A percentile compares a stretch with the other conserved stretches of the same genome.
Conservation (phyloP, 2,329 filamentous ascomycete species). For the Penicillium sp. region DNA sequence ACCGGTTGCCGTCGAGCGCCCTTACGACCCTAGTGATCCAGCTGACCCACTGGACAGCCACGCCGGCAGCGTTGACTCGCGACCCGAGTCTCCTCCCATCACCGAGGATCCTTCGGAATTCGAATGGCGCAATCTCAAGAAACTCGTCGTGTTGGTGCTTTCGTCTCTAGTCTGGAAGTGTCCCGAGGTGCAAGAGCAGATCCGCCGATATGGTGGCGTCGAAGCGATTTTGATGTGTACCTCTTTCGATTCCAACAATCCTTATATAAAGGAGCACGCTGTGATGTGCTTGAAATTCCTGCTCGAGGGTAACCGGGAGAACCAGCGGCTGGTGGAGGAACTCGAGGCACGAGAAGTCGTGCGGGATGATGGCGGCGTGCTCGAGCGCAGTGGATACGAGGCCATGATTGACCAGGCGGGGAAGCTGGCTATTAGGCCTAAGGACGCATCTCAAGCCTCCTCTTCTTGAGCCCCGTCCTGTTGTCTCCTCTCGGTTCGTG, state of each 20-base stretch:
- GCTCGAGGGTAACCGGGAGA: constrained; percentile 46
- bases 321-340: constrained; percentile 50
- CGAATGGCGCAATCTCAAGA: constrained; percentile 80
- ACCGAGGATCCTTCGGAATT: constrained; percentile 61
- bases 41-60: constrained; percentile 35
- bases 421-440: constrained; percentile 37
- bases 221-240: constrained; percentile 85
- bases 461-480: background rate
- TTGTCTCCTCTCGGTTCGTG: too few species aligned
- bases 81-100: constrained; percentile 44
- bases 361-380: constrained; percentile 34
- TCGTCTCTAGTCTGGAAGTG: constrained; percentile 85
- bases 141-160: constrained; percentile 83
- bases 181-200: constrained; percentile 76
- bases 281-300: constrained; percentile 79
- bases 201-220: constrained; percentile 77
- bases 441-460: constrained; percentile 15
- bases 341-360: constrained; percentile 43
- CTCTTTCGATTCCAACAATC: constrained; percentile 85
- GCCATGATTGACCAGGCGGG: constrained; percentile 40
- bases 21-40: constrained; percentile 50
- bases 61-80: constrained; percentile 35
- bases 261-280: constrained; percentile 86
- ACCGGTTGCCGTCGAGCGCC: constrained; percentile 56
- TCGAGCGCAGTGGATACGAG: constrained; percentile 40